These are phyloP conservation scores for Stenocarpella maydis DNA, from an alignment of 2,329 filamentous ascomycete species.

Conservation along the genomic window DNA sequence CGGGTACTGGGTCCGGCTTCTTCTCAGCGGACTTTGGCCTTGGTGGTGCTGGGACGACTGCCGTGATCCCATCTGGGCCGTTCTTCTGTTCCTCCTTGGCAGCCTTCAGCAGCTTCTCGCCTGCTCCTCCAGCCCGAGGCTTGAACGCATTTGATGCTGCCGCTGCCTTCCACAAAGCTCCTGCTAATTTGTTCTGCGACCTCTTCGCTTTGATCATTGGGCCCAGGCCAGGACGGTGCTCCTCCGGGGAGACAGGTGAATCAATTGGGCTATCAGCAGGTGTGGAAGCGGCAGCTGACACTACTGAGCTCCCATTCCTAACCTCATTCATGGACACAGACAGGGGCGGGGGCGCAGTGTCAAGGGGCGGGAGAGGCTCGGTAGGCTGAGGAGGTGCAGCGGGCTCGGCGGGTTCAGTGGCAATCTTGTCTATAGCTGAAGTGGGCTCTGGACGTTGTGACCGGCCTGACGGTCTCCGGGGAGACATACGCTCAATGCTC, in stretches of 20 bases:
- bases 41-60: slow-evolving; percentile 82
- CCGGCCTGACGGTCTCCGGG: slow-evolving; percentile 53
- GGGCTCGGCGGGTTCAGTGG: slow-evolving; percentile 36
- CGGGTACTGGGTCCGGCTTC: slow-evolving; percentile 53
- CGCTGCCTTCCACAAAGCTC: slow-evolving; percentile 81
- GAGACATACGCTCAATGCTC: slow-evolving; percentile 57
- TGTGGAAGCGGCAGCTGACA: slow-evolving; percentile 37
- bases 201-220: slow-evolving; percentile 90
- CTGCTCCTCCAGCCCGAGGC: slow-evolving; percentile 86
- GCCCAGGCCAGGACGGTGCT: slow-evolving; percentile 76
- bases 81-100: slow-evolving; percentile 64
- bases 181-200: slow-evolving; percentile 76
- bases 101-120: slow-evolving; percentile 68
- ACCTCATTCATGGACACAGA: slow-evolving; percentile 27
- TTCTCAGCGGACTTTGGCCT: slow-evolving; percentile 53
- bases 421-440: slow-evolving; percentile 45
- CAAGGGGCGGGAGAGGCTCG: slow-evolving; percentile 26
- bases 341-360: slow-evolving; percentile 28
- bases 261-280: slow-evolving; percentile 39
- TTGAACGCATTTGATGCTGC: slow-evolving; percentile 79
- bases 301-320: slow-evolving; percentile 32
- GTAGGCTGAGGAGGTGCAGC: slow-evolving; percentile 35
- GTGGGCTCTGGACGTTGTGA: slow-evolving; percentile 44
- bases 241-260: slow-evolving; percentile 46
- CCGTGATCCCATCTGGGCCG: slow-evolving; percentile 88